Evolutionary conservation across 495 filamentous ascomycete genomes (phyloP), one percentile per base, ranked within the genome.

Genomic region (Xylaria longipes): DNA sequence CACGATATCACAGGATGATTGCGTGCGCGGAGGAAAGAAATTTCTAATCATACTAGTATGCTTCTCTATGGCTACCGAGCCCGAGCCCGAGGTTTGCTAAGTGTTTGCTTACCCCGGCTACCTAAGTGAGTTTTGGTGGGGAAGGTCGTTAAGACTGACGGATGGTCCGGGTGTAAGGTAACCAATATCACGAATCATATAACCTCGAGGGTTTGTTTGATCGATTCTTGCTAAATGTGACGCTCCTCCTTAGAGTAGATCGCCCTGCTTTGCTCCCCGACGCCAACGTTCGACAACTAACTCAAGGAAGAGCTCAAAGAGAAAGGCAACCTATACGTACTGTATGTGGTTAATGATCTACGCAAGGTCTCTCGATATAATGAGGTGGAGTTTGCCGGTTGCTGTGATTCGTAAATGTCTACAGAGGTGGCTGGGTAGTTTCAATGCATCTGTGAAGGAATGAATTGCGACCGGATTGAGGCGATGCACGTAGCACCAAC

Each of bases 401-500:
- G n/a, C 43, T 20, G 43, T 62, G 45, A 62, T 70, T 62, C 68
- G 68, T 52, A 61, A 48, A 54, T 52, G 27, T 54, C 31, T 37
- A 31, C n/a, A 43, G 25, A 39, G 41, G 62, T 65, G 41, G 48
- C 48, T 56, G 33, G 63, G 27, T 52, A 52, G 65, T 67, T 67
- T 67, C 65, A 56, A 56, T 56, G 35, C 41, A 39, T 63, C 35
- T 43, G 58, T 37, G 60, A 43, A 43, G 60, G 60, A 63, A 58
- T 58, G 29, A 68, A 57, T 68, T 68, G 48, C 65, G 50, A 58
- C 65, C 65, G 37, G 50, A 57, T 58, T 57, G 65, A n/a, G 57
- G 54, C 50, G 50, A 69, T 70, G 56, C 46, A 56, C 35, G 68
- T 64, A 70, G 43, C 43, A 63, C 58, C 46, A 70, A 70, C 58